Base-by-base conservation (phyloP, 2,329 filamentous ascomycete species). In the Paracamarosporium sp. region DNA sequence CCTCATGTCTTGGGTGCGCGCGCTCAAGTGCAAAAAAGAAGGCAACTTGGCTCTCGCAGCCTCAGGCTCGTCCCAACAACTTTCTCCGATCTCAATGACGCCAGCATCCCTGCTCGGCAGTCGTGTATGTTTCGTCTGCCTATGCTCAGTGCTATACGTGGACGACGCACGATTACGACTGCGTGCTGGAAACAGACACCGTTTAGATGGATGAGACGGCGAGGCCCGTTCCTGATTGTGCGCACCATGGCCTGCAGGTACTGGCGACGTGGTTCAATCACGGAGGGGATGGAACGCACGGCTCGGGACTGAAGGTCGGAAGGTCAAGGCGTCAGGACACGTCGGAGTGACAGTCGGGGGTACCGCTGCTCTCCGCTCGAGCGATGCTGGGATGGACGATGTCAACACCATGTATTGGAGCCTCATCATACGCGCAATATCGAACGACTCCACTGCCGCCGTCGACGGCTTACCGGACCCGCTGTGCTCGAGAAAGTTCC, bases 41-140 rank as follows among this genome's bases (percentile, higher is more conserved):
- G 46, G 46, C 46, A 50, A 50, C 46, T 28, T 50, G 46, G 46
- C 45, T n/a, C 43, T 30, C 15, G 9, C 38, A n/a, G n/a, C 35
- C 44, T 47, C 28, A 47, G 44, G 44, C 46, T 38, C 33, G 15
- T 20, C 20, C 25, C 40, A 11, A 15, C 40, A 27, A 43, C 40
- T 13, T n/a, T 43, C n/a, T 44, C 13, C 15, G 11, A 25, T 48
- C 20, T 25, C 15, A 17, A 50, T 48, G 46, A 50, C 46, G 45
- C 45, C 20, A 48, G 7, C n/a, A 38, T 50, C 31, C 33, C 20
- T 50, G 46, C 46, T 13, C 24, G 28, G 30, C 31, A 17, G 46
- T n/a, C 46, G 15, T 3, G n/a, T n/a, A n/a, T 36, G 46, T 50
- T 50, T 50, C 46, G 40, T 38, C 46, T 27, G 46, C 46, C 31